These are phyloP conservation scores for Phaffomyces thermotolerans DNA, from an alignment of 805 yeast genomes.

Conservation along the genomic window DNA sequence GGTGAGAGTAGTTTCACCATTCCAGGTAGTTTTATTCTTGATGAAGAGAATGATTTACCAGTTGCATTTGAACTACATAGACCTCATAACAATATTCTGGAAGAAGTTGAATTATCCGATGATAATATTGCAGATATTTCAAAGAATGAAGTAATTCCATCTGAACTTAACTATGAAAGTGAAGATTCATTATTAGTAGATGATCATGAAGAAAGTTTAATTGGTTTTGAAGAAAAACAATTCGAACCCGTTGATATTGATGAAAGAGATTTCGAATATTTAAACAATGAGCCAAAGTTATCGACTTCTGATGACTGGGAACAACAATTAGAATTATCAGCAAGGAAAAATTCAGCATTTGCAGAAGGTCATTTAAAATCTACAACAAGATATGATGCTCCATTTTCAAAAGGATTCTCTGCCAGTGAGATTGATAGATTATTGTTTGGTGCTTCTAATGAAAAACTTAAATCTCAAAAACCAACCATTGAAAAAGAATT, in stretches of 20 bases:
- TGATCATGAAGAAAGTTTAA: constrained; percentile 2
- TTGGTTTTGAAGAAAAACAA: constrained; percentile 39
- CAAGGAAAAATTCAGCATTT: constrained; percentile 18
- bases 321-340: constrained; percentile 50
- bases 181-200: constrained; percentile 14
- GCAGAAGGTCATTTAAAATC: constrained; percentile 12
- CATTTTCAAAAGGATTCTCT: constrained; percentile 18
- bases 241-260: constrained; percentile 59
- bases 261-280: constrained; percentile 38
- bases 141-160: constrained; percentile 5
- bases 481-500: constrained; percentile 23
- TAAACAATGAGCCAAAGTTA: constrained; percentile 37
- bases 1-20: constrained; percentile 17
- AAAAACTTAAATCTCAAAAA: constrained; percentile 23
- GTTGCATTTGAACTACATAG: constrained; percentile 2
- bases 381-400: constrained; percentile 19
- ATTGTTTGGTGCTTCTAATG: constrained; percentile 41
- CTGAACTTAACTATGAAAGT: constrained; percentile 3
- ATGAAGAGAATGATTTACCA: constrained; percentile 4
- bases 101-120: constrained; percentile 4
- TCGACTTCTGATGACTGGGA: constrained; percentile 57
- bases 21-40: constrained; percentile 23
- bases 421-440: constrained; percentile 38
- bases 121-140: background rate
- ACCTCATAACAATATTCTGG: constrained; percentile 1